These are phyloP conservation scores for Copromyces sp. DNA, from an alignment of 495 filamentous ascomycete species.

Conservation along the genomic window DNA sequence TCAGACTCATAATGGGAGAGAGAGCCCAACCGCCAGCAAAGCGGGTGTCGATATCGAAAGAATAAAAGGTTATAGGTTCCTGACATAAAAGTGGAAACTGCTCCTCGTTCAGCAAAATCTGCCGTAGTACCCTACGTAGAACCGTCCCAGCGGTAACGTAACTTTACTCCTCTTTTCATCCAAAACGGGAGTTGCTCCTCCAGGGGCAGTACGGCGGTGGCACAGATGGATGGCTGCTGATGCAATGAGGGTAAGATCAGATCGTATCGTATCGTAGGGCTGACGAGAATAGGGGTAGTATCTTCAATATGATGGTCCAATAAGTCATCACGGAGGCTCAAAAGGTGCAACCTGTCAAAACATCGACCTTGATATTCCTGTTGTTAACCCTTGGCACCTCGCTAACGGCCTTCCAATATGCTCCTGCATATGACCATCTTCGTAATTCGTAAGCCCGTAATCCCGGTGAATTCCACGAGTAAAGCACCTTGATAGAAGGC, in stretches of 20 bases:
- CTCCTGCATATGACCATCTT: neutral
- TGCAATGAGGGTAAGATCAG: neutral
- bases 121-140: too few relatives aligned
- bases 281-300: neutral
- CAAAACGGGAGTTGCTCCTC: too few relatives aligned
- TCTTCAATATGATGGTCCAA: too few relatives aligned
- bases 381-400: neutral
- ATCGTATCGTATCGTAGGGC: neutral
- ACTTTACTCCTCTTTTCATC: too few relatives aligned
- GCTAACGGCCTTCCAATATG: neutral
- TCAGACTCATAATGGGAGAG: too few relatives aligned
- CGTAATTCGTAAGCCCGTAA: neutral
- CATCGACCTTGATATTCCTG: neutral
- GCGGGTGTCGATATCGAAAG: too few relatives aligned
- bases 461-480: neutral
- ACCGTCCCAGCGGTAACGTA: too few relatives aligned
- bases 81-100: too few relatives aligned
- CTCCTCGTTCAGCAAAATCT: too few relatives aligned
- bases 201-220: neutral
- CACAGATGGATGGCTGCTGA: neutral
- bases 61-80: too few relatives aligned
- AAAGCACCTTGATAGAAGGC: neutral
- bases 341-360: neutral
- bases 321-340: neutral
- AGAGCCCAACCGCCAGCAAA: too few relatives aligned